Base-by-base conservation (phyloP, 192 early-diverging fungal species). In the Coemansia aciculifera region DNA sequence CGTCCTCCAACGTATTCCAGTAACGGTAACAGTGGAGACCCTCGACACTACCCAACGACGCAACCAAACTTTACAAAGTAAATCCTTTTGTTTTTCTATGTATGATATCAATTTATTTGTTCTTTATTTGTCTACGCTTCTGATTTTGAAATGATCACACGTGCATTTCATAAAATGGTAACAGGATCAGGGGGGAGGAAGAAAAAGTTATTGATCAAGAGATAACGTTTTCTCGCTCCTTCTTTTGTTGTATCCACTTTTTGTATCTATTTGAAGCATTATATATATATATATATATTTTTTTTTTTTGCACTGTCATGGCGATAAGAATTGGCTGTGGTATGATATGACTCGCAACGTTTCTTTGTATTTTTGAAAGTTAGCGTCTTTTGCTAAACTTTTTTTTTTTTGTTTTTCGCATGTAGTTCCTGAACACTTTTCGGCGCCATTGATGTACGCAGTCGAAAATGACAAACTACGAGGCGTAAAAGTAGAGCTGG, bases 371-470 rank as follows among this genome's bases (percentile, higher is more conserved):
- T 37, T 27, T 52, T 21, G 8, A 10, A 5, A 19, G 46, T 9
- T 49, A 9, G 52, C 38, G 19, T 17, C 37, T 17, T 11, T 11
- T 60, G 7, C 32, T 63, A 40, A 63, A 54, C 6, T 19, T 11
- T 24, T 24, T 17, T 29, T 13, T 42, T 19, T 12, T n/a, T n/a
- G n/a, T 38, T 29, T 57, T n/a, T 17, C 5, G 5, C 3, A 13
- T 64, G 54, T 72, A 87, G 89, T 91, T 23, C 90, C 90, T 23
- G 90, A 91, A 68, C 90, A 91, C 65, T 91, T 91, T 77, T 91
- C 90, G 11, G 89, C 88, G n/a, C 90, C 90, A 10, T 74, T 91
- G 42, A 74, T 87, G 65, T 81, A 89, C 59, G 89, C 86, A 3
- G 73, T 76, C 29, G 89, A 89, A 34, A 73, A 83, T 15, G 89